These are phyloP conservation scores for Fraxinus sp. DNA, from an alignment of 305 asterid species.

Conservation along the genomic window DNA sequence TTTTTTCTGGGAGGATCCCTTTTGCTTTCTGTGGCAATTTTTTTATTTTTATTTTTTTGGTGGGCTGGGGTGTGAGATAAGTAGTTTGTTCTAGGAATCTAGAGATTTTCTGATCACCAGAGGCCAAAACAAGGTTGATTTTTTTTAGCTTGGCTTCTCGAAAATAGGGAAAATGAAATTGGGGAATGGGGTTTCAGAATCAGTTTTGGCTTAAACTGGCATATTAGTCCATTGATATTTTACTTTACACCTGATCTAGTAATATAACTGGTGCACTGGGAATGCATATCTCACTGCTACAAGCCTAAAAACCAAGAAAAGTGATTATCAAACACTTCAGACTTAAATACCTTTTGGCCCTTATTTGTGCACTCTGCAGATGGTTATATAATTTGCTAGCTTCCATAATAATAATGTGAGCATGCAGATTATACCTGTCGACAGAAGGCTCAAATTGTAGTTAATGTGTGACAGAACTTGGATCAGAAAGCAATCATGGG, in stretches of 20 bases:
- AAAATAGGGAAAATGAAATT: not conserved
- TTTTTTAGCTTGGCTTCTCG: not conserved
- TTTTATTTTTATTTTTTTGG: not conserved
- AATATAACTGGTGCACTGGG: not conserved
- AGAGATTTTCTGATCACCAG: not conserved
- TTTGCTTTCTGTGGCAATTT: not conserved
- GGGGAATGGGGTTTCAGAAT: not conserved
- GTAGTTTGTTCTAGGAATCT: not conserved
- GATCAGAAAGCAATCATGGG: conserved; percentile 52
- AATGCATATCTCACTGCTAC: not conserved
- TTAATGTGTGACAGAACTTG: conserved; percentile 48
- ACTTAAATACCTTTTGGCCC: conserved; percentile 39
- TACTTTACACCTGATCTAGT: not conserved
- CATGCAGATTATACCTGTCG: conserved; percentile 50
- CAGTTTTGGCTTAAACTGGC: not conserved
- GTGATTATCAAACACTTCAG: conserved; percentile 20
- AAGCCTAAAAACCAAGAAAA: not conserved
- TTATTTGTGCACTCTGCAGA: conserved; percentile 39
- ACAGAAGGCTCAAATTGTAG: conserved; percentile 36
- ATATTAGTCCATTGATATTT: not conserved
- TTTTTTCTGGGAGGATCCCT: not conserved
- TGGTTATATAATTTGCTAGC: conserved; percentile 41
- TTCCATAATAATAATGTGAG: conserved; percentile 44
- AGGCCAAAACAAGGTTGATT: not conserved
- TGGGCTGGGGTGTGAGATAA: not conserved